A percentile compares a stretch with the other conserved stretches of the same genome.
phyloP scores from a whole-genome alignment of 331 rosid genomes.

The Saraca asoca region DNA sequence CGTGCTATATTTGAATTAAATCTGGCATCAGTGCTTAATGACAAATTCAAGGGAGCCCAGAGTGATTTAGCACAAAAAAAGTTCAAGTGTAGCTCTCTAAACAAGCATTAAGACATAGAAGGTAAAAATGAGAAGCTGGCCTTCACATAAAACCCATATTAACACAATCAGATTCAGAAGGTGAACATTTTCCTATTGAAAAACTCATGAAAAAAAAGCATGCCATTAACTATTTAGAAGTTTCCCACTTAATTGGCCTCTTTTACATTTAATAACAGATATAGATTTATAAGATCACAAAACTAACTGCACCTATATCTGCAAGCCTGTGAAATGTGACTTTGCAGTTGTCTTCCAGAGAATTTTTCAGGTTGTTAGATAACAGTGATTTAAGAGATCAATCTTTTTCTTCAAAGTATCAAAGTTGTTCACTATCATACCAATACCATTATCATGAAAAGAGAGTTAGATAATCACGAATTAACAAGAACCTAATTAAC shows the following conservation, averaged over 20 bases:
- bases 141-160: constrained; percentile 3
- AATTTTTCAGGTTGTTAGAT: constrained; percentile 26
- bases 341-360: constrained; percentile 12
- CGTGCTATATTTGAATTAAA: not conserved
- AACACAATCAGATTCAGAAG: constrained; percentile 10
- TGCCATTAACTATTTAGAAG: not conserved
- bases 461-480: constrained; percentile 2
- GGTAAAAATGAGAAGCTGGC: constrained; percentile 10
- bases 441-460: constrained; percentile 18
- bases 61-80: constrained; percentile 5
- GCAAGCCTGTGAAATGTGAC: constrained; percentile 24
- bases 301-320: constrained; percentile 22
- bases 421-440: not conserved
- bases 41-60: constrained; percentile 2
- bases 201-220: not conserved
- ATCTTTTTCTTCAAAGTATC: constrained; percentile 11
- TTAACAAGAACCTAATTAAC: constrained; percentile 8
- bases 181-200: constrained; percentile 22
- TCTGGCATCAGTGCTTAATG: not conserved
- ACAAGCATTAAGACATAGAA: not conserved
- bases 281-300: constrained; percentile 15
- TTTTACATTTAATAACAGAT: constrained; percentile 16
- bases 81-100: not conserved
- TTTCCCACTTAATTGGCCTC: constrained; percentile 4
- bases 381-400: constrained; percentile 8